Conservation (phyloP, 2,329 filamentous ascomycete genomes). For the Juglanconis sp. region DNA sequence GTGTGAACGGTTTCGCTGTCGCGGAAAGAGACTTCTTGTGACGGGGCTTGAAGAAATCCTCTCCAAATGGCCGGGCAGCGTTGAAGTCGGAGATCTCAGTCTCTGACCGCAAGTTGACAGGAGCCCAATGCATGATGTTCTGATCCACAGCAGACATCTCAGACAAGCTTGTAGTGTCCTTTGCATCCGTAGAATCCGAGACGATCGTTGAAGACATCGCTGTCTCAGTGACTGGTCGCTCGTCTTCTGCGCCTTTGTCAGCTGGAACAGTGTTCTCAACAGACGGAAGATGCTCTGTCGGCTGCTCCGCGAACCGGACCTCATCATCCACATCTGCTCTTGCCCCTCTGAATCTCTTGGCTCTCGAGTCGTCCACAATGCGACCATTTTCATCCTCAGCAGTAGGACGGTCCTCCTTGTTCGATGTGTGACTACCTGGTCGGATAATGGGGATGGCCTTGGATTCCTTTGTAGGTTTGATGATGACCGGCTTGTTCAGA, state of each 20-base stretch:
- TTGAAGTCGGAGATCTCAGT: constrained; percentile 49
- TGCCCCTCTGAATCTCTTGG: constrained; percentile 70
- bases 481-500: constrained; percentile 57
- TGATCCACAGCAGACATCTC: constrained; percentile 47
- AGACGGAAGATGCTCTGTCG: constrained; percentile 26
- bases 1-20: constrained; percentile 66
- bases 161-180: constrained; percentile 51
- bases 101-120: constrained; percentile 57
- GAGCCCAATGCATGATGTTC: constrained; percentile 51
- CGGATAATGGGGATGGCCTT: constrained; percentile 81
- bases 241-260: constrained; percentile 20
- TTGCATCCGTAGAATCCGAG: constrained; percentile 53
- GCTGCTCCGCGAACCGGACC: constrained; percentile 68
- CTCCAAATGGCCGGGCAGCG: constrained; percentile 47
- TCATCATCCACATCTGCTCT: constrained; percentile 69
- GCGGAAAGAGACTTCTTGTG: constrained; percentile 65
- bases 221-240: constrained; percentile 40
- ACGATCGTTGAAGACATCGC: constrained; percentile 52
- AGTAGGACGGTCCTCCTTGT: constrained; percentile 24
- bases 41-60: constrained; percentile 40
- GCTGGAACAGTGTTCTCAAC: constrained; percentile 18
- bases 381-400: constrained; percentile 58
- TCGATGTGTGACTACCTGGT: constrained; percentile 50
- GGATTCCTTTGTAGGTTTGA: constrained; percentile 66
- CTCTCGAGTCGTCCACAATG: constrained; percentile 62